phyloP scores from a whole-genome alignment of 495 filamentous ascomycete species.

The Penicillium waksmanii region DNA sequence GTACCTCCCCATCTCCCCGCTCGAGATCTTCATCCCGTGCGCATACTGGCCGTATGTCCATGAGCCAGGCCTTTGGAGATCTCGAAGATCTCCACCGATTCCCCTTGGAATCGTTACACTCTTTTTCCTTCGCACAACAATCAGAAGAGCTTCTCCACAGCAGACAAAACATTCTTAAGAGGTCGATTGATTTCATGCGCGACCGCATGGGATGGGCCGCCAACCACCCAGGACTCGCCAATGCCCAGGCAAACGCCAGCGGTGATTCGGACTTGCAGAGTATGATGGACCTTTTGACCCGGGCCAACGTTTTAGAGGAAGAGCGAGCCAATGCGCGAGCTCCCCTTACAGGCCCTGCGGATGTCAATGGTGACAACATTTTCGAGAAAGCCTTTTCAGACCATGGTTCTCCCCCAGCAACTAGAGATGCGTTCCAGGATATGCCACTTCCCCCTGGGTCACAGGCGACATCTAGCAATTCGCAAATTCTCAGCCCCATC shows the following conservation, averaged over 20 bases:
- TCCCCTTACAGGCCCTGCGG: conserved; percentile 77
- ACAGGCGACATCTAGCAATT: conserved; percentile 27
- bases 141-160: conserved; percentile 89
- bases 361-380: conserved; percentile 68
- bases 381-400: conserved; percentile 76
- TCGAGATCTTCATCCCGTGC: conserved; percentile 55
- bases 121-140: conserved; percentile 97
- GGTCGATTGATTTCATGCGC: conserved; percentile 96
- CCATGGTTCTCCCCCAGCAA: conserved; percentile 36
- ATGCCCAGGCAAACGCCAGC: conserved; percentile 77
- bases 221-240: conserved; percentile 65
- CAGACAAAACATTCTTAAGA: conserved; percentile 89
- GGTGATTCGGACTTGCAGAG: conserved; percentile 87
- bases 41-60: conserved; percentile 58
- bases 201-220: conserved; percentile 85
- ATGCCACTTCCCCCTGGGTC: conserved; percentile 11
- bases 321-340: conserved; percentile 52
- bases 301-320: conserved; percentile 73
- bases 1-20: conserved; percentile 64
- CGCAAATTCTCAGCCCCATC: conserved; percentile 34
- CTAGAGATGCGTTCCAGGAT: conserved; percentile 26
- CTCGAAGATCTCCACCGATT: conserved; percentile 90
- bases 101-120: conserved; percentile 94
- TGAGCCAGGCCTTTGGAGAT: conserved; percentile 69
- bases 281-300: conserved; percentile 85